phyloP scores from a whole-genome alignment of 179 eudicot species.

The Beta lomatogona region DNA sequence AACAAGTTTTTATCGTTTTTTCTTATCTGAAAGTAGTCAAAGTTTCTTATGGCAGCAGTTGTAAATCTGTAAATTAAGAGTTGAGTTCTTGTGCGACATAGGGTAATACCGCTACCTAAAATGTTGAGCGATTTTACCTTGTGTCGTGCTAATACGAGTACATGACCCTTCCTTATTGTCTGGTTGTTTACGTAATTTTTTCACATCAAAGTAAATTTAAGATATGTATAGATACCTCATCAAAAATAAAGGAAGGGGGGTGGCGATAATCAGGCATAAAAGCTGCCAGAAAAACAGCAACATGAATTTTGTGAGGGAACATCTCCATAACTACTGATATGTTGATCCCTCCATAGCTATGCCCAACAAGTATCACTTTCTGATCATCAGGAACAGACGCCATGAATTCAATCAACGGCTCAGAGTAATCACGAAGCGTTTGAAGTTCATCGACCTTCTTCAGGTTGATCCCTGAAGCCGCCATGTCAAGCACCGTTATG shows the following conservation, averaged over 20 bases:
- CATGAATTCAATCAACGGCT: slow-evolving; percentile 38
- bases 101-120: too few species aligned
- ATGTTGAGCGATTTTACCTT: too few species aligned
- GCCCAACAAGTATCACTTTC: slow-evolving; percentile 41
- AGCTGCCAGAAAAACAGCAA: slow-evolving; percentile 38
- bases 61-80: too few species aligned
- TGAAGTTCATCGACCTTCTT: slow-evolving; percentile 25
- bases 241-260: slow-evolving; percentile 48
- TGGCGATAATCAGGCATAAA: slow-evolving; percentile 39
- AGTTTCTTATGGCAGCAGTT: too few species aligned
- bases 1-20: too few species aligned
- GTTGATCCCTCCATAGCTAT: slow-evolving; percentile 39
- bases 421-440: slow-evolving; percentile 27
- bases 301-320: slow-evolving; percentile 33
- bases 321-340: slow-evolving; percentile 36
- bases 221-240: slow-evolving; percentile 33
- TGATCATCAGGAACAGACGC: slow-evolving; percentile 25
- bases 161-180: too few species aligned
- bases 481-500: slow-evolving; percentile 44
- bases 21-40: too few species aligned
- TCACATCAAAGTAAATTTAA: neutral
- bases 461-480: slow-evolving; percentile 32
- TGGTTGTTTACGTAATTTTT: too few species aligned
- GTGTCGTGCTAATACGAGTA: too few species aligned
- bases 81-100: too few species aligned